phyloP scores from a whole-genome alignment of 2,329 filamentous ascomycete species.

The Colletotrichum eleusines region DNA sequence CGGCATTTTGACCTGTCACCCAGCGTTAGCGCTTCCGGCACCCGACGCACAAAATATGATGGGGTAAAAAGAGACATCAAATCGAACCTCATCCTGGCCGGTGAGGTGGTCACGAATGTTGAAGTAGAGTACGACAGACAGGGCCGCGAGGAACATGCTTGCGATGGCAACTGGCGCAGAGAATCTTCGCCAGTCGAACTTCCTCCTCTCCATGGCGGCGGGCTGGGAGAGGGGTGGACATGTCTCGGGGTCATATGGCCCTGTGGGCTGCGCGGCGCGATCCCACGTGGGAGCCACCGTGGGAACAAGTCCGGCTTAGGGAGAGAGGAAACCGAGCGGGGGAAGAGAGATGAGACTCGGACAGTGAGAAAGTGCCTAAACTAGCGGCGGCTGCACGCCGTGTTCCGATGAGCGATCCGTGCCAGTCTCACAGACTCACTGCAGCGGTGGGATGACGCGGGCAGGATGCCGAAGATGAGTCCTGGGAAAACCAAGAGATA shows the following conservation, averaged over 20 bases:
- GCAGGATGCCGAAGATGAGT: slow-evolving; percentile 37
- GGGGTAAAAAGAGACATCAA: background rate
- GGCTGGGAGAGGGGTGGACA: slow-evolving; percentile 26
- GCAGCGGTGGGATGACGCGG: slow-evolving; percentile 22
- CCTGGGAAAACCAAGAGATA: slow-evolving; percentile 15
- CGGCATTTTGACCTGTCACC: slow-evolving; percentile 30
- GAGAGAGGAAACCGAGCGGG: slow-evolving; percentile 29
- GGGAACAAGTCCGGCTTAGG: slow-evolving; percentile 15
- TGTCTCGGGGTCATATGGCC: slow-evolving; percentile 39
- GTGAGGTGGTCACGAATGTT: slow-evolving; percentile 31
- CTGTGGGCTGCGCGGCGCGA: slow-evolving; percentile 29
- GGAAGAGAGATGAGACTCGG: slow-evolving; percentile 19
- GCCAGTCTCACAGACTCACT: slow-evolving; percentile 40
- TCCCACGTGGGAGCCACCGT: slow-evolving; percentile 39
- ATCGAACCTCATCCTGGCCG: slow-evolving; percentile 33
- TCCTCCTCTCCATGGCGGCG: slow-evolving; percentile 32
- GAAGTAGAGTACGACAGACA: slow-evolving; percentile 37
- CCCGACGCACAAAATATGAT: background rate
- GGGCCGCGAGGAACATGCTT: slow-evolving; percentile 38
- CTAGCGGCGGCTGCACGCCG: slow-evolving; percentile 37
- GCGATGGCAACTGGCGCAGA: slow-evolving; percentile 31
- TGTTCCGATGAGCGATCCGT: slow-evolving; percentile 40
- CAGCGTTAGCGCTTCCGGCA: slow-evolving; percentile 11
- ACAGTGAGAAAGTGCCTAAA: slow-evolving; percentile 25
- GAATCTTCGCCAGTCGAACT: slow-evolving; percentile 32